Evolutionary conservation across 495 filamentous ascomycete genomes (phyloP), one percentile per base, ranked within the genome.

Genomic region (Oidiodendron maius): DNA sequence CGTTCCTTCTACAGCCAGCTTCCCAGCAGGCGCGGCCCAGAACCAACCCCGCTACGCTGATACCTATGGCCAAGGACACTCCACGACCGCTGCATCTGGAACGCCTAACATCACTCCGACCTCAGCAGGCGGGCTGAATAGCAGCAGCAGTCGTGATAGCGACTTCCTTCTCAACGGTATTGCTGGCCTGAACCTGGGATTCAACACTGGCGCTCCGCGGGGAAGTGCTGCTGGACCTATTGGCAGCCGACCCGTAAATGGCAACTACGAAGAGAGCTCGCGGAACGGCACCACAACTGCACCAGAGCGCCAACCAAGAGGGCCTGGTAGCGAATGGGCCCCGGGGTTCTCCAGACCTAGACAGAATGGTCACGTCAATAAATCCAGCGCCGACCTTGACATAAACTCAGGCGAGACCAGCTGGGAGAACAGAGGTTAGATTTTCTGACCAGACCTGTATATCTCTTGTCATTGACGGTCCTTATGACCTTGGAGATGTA

Each of bases 1-100:
- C 3, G 91, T 86, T 15, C 84, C 87, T 3, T 96, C 93, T 3
- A 84, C 86, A 11, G 86, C 85, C 16, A 91, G 87, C 72, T 91
- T 93, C 63, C 86, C 87, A n/a, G 79, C 80, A 32, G 73, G 77
- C 25, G 68, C 88, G 40, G 74, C 76, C 59, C 75, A 80, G 50
- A 83, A 83, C 59, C 71, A 80, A 20, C 71, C 80, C 34, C 75
- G 86, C 22, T 82, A 82, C 50, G 77, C 82, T 55, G 73, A 70
- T 30, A 66, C 70, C 17, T 20, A 16, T 13, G 35, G 35, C 11
- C 11, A 13, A 20, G 15, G 20, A 47, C 68, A 64, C 40, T 56
- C 64, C 40, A 61, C 44, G 59, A 68, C 54, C 52, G 62, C 70
- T 71, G 66, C 83, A 35, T 84, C 81, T 60, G 85, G 58, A 50